Evolutionary conservation across 2,329 filamentous ascomycete species (phyloP).

Genomic region (Sporothrix pallida): DNA sequence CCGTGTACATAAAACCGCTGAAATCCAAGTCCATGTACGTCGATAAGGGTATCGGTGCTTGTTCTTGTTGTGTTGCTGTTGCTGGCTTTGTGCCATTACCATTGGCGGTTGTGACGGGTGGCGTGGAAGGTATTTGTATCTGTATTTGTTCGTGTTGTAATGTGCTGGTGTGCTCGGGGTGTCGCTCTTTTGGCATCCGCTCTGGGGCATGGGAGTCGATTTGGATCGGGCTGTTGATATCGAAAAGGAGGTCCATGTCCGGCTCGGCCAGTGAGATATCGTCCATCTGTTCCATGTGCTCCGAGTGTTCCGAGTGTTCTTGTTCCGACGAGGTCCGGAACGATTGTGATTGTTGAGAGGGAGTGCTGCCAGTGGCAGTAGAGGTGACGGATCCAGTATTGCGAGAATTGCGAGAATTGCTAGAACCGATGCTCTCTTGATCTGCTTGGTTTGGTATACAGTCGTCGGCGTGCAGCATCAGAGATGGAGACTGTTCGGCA

Average conservation of each 20-base stretch:
- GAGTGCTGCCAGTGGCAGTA: not conserved
- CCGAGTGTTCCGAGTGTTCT: too few species aligned
- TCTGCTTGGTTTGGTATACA: not conserved
- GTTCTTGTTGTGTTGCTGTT: not conserved
- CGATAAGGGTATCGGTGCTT: not conserved
- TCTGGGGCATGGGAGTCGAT: not conserved
- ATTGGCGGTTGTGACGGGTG: not conserved
- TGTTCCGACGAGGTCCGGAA: too few species aligned
- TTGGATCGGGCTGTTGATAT: not conserved
- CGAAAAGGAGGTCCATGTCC: not conserved
- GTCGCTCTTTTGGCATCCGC: too few species aligned
- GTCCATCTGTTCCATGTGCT: not conserved
- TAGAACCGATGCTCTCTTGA: not conserved
- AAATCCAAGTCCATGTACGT: not conserved
- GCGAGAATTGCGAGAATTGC: not conserved
- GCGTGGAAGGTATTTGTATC: not conserved
- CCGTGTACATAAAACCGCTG: not conserved
- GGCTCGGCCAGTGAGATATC: not conserved
- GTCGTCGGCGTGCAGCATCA: not conserved
- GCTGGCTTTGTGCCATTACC: not conserved
- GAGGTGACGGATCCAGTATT: not conserved
- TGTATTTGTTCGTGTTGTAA: not conserved
- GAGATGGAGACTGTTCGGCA: not conserved
- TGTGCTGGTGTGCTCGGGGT: not conserved
- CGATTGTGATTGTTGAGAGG: not conserved